Conservation (phyloP, 73 alveolate species). For the Paramecium tetraurelia region DNA sequence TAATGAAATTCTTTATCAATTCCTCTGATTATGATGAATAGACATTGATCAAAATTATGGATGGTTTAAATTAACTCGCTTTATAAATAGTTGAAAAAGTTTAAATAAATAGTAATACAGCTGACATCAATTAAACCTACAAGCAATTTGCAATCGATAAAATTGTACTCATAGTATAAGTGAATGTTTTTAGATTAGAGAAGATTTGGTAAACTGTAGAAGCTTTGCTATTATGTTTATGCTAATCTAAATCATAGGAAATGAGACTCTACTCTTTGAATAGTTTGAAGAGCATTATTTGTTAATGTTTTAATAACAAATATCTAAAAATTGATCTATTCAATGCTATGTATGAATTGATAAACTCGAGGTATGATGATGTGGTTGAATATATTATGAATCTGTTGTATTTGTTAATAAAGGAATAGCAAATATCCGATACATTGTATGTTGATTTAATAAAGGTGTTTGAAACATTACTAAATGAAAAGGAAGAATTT, state of each 20-base stretch:
- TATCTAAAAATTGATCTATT: not conserved
- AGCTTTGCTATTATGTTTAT: not conserved
- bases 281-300: conserved; percentile 6
- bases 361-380: conserved; percentile 1
- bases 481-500: conserved; percentile 6
- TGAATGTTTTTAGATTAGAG: not conserved
- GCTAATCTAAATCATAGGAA: not conserved
- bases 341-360: not conserved
- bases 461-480: not conserved
- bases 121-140: not conserved
- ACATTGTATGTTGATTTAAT: not conserved
- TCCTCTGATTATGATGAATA: not conserved
- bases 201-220: not conserved
- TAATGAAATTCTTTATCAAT: not conserved
- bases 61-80: not conserved
- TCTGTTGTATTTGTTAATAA: not conserved
- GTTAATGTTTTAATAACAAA: not conserved
- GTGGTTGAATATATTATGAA: conserved; percentile 8
- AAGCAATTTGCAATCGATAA: not conserved
- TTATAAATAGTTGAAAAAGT: not conserved
- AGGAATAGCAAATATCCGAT: not conserved
- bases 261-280: not conserved
- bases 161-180: not conserved
- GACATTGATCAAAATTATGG: not conserved
- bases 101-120: not conserved